A percentile compares a stretch with the other conserved stretches of the same genome.
These are phyloP conservation scores for Entomortierella chlamydospora DNA, from an alignment of 192 early-diverging fungal species.

Conservation along the genomic window DNA sequence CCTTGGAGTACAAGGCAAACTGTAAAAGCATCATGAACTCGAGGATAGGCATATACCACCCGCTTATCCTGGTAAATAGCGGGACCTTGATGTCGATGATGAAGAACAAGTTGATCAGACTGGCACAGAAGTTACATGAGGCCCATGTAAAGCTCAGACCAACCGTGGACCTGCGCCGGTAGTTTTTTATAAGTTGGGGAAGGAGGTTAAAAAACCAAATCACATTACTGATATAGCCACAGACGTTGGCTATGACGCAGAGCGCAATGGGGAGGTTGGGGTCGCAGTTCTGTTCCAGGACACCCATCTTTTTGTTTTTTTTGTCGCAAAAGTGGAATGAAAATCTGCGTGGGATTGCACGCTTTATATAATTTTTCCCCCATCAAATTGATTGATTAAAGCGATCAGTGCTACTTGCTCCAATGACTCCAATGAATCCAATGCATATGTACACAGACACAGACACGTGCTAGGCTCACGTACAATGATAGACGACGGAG, in stretches of 20 bases:
- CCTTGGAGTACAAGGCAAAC: conserved; percentile 31
- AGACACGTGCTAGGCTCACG: too few relatives aligned
- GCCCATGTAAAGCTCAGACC: conserved; percentile 42
- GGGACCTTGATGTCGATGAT: conserved; percentile 38
- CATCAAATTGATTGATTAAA: too few relatives aligned
- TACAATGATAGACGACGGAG: too few relatives aligned
- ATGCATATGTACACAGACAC: too few relatives aligned
- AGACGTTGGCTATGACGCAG: conserved; percentile 25
- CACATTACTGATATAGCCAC: conserved; percentile 27
- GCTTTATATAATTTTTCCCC: too few relatives aligned
- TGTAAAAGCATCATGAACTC: conserved; percentile 26
- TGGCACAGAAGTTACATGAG: conserved; percentile 34
- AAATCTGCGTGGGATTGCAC: too few relatives aligned
- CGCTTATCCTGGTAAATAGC: conserved; percentile 28
- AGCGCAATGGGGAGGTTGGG: conserved; percentile 9
- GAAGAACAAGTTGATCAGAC: conserved; percentile 44
- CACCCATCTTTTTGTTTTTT: too few relatives aligned
- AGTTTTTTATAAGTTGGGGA: conserved; percentile 38
- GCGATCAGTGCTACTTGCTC: too few relatives aligned
- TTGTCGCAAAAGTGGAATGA: too few relatives aligned
- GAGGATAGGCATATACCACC: conserved; percentile 43
- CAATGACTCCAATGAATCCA: too few relatives aligned
- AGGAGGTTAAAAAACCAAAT: conserved; percentile 45
- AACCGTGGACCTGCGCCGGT: conserved; percentile 14
- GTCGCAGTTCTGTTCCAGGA: conserved; percentile 26